These are phyloP conservation scores for Fusarium hainanense DNA, from an alignment of 2,329 filamentous ascomycete genomes.

Conservation along the genomic window DNA sequence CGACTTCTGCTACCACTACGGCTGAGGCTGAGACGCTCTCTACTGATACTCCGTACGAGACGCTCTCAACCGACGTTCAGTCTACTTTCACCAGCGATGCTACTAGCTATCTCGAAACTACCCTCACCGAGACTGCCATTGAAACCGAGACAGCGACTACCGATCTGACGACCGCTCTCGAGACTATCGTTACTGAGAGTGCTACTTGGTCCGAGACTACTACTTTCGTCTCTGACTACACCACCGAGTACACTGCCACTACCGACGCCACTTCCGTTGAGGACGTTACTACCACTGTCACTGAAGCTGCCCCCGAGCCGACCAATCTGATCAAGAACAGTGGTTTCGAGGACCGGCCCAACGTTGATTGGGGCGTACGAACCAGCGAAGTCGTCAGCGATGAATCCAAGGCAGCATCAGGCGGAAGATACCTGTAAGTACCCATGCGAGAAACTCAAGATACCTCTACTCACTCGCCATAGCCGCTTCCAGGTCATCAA, in stretches of 20 bases:
- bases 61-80: neutral
- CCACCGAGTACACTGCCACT: neutral
- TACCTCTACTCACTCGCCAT: fast-evolving
- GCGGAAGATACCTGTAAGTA: neutral
- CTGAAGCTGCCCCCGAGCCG: fast-evolving
- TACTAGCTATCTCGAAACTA: neutral
- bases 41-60: neutral
- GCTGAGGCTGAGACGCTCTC: neutral
- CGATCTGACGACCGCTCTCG: neutral
- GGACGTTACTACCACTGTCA: neutral
- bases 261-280: neutral
- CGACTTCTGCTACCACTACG: neutral
- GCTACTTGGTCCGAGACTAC: neutral
- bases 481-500: neutral
- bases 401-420: neutral
- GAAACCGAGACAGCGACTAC: neutral
- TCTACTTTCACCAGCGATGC: neutral
- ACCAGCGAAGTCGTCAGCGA: neutral
- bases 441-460: fast-evolving
- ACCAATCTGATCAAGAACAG: neutral
- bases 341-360: neutral
- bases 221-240: neutral
- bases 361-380: neutral
- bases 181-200: neutral
- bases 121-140: neutral